Conservation (phyloP, 1,139 yeast genomes). For the Suhomyces terraborum region DNA sequence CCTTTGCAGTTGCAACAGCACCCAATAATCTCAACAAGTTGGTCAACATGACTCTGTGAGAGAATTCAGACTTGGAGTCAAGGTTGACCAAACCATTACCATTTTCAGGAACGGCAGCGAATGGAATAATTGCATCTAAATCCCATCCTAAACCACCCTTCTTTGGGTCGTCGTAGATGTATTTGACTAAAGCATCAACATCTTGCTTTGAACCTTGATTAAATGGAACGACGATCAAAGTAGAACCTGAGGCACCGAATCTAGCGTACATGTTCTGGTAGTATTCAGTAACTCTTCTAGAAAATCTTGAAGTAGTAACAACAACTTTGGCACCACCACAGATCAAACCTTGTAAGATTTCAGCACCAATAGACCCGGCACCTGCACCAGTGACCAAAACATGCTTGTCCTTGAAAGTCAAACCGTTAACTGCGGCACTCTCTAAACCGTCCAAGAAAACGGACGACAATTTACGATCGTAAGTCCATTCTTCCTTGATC, state of each 20-base stretch:
- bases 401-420: conserved; percentile 83
- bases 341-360: conserved; percentile 88
- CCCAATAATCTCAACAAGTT: conserved; percentile 92
- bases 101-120: conserved; percentile 98
- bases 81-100: conserved; percentile 93
- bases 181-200: conserved; percentile 80
- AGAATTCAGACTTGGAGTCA: conserved; percentile 94
- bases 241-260: conserved; percentile 88
- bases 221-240: conserved; percentile 94
- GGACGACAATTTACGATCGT: conserved; percentile 77
- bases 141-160: conserved; percentile 98
- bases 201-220: conserved; percentile 97
- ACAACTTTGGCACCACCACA: conserved; percentile 98
- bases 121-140: conserved; percentile 92
- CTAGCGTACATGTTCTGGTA: conserved; percentile 92
- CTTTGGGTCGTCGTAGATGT: conserved; percentile 78
- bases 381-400: conserved; percentile 98
- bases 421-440: conserved; percentile 89
- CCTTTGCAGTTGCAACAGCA: conserved; percentile 81
- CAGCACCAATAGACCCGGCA: conserved; percentile 98
- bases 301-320: conserved; percentile 94
- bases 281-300: conserved; percentile 91
- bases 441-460: conserved; percentile 87
- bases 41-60: conserved; percentile 97
- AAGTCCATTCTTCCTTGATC: conserved; percentile 77